Conservation (phyloP, 2,329 filamentous ascomycete genomes). For the Metarhizium sp. region DNA sequence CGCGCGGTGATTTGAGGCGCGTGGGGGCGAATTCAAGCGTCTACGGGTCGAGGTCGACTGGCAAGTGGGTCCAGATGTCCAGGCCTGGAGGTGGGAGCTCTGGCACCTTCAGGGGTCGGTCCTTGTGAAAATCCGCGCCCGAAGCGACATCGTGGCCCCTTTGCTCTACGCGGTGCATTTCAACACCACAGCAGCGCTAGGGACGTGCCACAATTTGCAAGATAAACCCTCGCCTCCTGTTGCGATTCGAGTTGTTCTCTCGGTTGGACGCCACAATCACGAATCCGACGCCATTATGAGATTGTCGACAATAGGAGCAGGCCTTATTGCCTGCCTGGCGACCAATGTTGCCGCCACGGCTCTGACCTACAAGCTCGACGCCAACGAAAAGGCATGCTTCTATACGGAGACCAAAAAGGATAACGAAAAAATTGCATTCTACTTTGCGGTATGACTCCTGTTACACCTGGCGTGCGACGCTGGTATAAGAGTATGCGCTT, state of each 20-base stretch:
- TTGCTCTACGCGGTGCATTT: slow-evolving; percentile 1
- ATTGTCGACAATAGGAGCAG: slow-evolving; percentile 49
- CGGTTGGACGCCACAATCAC: slow-evolving; percentile 17
- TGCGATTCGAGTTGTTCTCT: slow-evolving; percentile 5
- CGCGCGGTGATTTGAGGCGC: background rate
- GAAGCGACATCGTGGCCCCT: slow-evolving; percentile 11
- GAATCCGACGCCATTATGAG: slow-evolving; percentile 46
- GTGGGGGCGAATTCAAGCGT: background rate
- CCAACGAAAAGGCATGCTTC: slow-evolving; percentile 96
- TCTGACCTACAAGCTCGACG: slow-evolving; percentile 82
- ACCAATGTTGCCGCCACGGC: slow-evolving; percentile 76
- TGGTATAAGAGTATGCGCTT: background rate
- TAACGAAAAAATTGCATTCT: slow-evolving; percentile 89
- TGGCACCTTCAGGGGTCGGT: slow-evolving; percentile 6
- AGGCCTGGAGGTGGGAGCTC: too few relatives aligned
- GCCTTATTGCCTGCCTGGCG: slow-evolving; percentile 62
- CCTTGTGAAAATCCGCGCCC: slow-evolving; percentile 13
- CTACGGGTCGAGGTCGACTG: background rate
- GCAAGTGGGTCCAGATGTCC: background rate
- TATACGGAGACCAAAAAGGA: slow-evolving; percentile 69
- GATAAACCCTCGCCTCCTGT: background rate
- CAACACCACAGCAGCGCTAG: background rate
- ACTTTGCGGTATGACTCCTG: slow-evolving; percentile 60
- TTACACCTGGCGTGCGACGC: background rate
- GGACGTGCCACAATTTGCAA: slow-evolving; percentile 5